Conservation (phyloP, 2,329 filamentous ascomycete genomes). For the Thyridium curvatum region DNA sequence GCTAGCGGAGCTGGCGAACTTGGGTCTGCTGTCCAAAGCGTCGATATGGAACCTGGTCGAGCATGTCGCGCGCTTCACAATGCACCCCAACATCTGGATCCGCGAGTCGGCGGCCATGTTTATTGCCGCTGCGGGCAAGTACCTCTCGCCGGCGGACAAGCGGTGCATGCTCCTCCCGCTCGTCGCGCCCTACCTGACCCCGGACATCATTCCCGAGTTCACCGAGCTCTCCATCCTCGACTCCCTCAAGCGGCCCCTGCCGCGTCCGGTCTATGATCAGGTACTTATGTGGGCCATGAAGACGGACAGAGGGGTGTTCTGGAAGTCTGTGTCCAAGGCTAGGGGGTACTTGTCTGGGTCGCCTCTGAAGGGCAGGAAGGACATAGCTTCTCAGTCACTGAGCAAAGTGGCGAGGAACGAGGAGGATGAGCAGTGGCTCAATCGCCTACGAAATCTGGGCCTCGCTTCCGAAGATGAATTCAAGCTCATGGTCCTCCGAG, state of each 20-base stretch:
- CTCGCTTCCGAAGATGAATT: constrained; percentile 78
- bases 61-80: constrained; percentile 74
- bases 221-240: constrained; percentile 72
- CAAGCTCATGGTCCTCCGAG: constrained; percentile 77
- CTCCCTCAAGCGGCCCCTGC: constrained; percentile 73
- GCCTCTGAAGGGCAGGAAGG: constrained; percentile 41
- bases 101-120: constrained; percentile 84
- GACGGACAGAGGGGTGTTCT: constrained; percentile 76
- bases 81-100: constrained; percentile 95
- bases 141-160: constrained; percentile 71
- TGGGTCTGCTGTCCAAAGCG: constrained; percentile 79
- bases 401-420: constrained; percentile 69
- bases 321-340: constrained; percentile 69
- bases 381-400: constrained; percentile 51
- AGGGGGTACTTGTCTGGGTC: constrained; percentile 42
- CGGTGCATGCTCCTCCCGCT: constrained; percentile 79
- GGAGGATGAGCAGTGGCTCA: constrained; percentile 92
- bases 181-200: constrained; percentile 75
- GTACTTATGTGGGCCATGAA: constrained; percentile 81
- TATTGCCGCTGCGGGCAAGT: constrained; percentile 67
- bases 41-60: constrained; percentile 86
- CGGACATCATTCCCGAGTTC: constrained; percentile 58
- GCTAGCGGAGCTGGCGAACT: constrained; percentile 77
- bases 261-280: constrained; percentile 76
- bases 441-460: constrained; percentile 75